These are phyloP conservation scores for Candida chauliodis DNA, from an alignment of 805 yeast species.

Conservation along the genomic window DNA sequence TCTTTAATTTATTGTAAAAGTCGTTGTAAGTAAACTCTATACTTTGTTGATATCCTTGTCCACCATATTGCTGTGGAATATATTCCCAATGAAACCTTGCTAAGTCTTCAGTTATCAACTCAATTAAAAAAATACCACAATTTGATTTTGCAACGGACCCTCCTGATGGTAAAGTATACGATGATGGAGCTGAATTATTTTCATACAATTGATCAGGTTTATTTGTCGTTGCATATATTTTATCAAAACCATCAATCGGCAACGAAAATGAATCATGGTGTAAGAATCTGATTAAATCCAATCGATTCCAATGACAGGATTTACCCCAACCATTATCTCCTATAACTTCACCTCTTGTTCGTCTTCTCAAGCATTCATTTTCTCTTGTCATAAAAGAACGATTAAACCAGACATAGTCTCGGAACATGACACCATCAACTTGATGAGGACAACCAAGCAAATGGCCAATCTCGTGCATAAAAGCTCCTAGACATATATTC, in stretches of 20 bases:
- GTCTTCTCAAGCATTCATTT: slow-evolving; percentile 50
- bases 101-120: slow-evolving; percentile 55
- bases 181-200: slow-evolving; percentile 18
- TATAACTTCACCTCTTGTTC: slow-evolving; percentile 39
- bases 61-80: slow-evolving; percentile 53
- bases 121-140: slow-evolving; percentile 74
- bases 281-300: slow-evolving; percentile 73
- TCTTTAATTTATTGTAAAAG: slow-evolving; percentile 23
- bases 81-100: slow-evolving; percentile 60
- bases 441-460: slow-evolving; percentile 90
- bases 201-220: slow-evolving; percentile 15
- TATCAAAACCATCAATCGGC: slow-evolving; percentile 55
- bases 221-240: slow-evolving; percentile 30
- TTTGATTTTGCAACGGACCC: slow-evolving; percentile 42
- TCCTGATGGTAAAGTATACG: slow-evolving; percentile 19
- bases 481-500: slow-evolving; percentile 86
- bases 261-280: slow-evolving; percentile 77
- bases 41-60: slow-evolving; percentile 57
- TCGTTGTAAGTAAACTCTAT: slow-evolving; percentile 44
- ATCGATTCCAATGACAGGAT: slow-evolving; percentile 84
- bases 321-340: slow-evolving; percentile 42
- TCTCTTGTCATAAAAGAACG: slow-evolving; percentile 79
- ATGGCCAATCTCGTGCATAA: slow-evolving; percentile 95
- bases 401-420: slow-evolving; percentile 79
- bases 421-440: slow-evolving; percentile 81